Evolutionary conservation across 768 basidiomycete genomes (phyloP).

Genomic region (Boletus subcaerulescens): DNA sequence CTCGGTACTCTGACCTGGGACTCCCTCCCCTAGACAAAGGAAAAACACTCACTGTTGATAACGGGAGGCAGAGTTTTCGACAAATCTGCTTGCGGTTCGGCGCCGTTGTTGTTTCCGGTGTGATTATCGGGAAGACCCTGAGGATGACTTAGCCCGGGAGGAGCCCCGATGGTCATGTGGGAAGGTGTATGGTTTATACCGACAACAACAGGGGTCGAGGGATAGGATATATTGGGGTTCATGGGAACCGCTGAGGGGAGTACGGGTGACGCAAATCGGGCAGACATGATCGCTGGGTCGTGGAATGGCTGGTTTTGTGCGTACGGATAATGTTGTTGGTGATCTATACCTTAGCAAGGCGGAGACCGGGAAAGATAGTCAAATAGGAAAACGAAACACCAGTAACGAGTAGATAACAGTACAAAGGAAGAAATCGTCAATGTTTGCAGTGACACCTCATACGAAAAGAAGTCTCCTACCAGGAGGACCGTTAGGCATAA

Average conservation of each 20-base stretch:
- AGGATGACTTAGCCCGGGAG: constrained; percentile 59
- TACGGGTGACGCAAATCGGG: constrained; percentile 51
- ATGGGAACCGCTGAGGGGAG: constrained; percentile 17
- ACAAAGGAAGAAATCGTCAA: constrained; percentile 34
- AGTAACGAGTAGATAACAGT: constrained; percentile 24
- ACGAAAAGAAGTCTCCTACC: constrained; percentile 50
- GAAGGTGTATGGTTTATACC: constrained; percentile 10
- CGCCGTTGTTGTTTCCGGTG: constrained; percentile 11
- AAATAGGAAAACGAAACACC: constrained; percentile 11
- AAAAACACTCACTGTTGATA: constrained; percentile 65
- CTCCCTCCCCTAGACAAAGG: constrained; percentile 69
- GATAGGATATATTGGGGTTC: constrained; percentile 11
- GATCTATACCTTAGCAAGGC: constrained; percentile 32
- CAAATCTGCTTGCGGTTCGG: constrained; percentile 25
- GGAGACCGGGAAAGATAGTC: constrained; percentile 13
- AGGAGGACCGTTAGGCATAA: constrained; percentile 34
- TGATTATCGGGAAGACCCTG: constrained; percentile 32
- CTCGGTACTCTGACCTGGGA: constrained; percentile 81
- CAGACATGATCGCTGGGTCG: constrained; percentile 82
- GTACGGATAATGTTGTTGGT: constrained; percentile 33
- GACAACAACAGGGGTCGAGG: constrained; percentile 13
- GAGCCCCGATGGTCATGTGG: constrained; percentile 50
- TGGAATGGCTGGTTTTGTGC: constrained; percentile 50
- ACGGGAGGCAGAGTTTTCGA: constrained; percentile 18
- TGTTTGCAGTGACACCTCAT: constrained; percentile 30